phyloP scores from a whole-genome alignment of 495 filamentous ascomycete species.

The Penicillium argentinense region DNA sequence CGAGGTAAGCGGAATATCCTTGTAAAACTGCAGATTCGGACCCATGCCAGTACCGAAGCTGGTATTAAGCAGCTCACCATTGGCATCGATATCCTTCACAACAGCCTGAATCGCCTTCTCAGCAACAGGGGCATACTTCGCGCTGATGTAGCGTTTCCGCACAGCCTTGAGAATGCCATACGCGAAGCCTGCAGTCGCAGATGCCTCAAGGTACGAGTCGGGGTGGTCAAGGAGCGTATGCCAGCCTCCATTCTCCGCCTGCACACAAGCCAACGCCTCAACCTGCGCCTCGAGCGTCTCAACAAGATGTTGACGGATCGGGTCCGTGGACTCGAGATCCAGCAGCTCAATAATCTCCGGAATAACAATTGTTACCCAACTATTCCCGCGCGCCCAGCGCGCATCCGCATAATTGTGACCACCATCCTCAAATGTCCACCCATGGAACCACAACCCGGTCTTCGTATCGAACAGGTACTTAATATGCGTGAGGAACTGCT shows the following conservation, averaged over 20 bases:
- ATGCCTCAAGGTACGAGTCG: slow-evolving; percentile 65
- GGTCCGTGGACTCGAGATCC: slow-evolving; percentile 53
- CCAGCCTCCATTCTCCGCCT: slow-evolving; percentile 61
- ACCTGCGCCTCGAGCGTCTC: slow-evolving; percentile 63
- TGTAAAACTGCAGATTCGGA: slow-evolving; percentile 63
- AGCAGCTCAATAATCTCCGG: slow-evolving; percentile 71
- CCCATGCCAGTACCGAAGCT: slow-evolving; percentile 78
- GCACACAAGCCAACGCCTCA: slow-evolving; percentile 54
- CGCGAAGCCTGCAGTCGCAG: slow-evolving; percentile 73
- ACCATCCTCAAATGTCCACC: slow-evolving; percentile 66
- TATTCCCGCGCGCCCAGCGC: slow-evolving; percentile 66
- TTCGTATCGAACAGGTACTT: slow-evolving; percentile 69
- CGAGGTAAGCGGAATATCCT: slow-evolving; percentile 63
- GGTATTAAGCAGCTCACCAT: slow-evolving; percentile 65
- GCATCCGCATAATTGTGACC: slow-evolving; percentile 72
- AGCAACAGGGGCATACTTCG: slow-evolving; percentile 49
- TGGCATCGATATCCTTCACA: slow-evolving; percentile 54
- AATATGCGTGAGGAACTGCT: slow-evolving; percentile 69
- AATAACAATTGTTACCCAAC: slow-evolving; percentile 72
- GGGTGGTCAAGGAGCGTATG: slow-evolving; percentile 65
- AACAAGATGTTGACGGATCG: slow-evolving; percentile 59
- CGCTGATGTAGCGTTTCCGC: slow-evolving; percentile 63
- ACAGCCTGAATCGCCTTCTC: slow-evolving; percentile 61
- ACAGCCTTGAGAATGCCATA: slow-evolving; percentile 72
- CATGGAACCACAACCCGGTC: slow-evolving; percentile 70